Conservation (phyloP, 2,329 filamentous ascomycete species). For the Phyllosticta citriasiana region DNA sequence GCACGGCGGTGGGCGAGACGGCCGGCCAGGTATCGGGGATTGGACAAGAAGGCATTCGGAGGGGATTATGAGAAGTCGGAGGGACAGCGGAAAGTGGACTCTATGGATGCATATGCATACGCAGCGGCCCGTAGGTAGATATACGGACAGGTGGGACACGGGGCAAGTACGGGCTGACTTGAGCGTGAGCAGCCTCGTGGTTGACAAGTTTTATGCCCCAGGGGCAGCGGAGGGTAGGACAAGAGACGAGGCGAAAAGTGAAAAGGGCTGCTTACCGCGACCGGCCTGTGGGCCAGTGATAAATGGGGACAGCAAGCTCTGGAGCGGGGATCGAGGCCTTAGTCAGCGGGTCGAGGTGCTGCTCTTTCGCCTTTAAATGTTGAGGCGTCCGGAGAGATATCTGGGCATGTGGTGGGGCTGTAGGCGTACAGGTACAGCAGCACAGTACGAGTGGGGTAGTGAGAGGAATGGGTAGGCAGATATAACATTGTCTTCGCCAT, state of each 20-base stretch:
- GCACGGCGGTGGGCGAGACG: background rate
- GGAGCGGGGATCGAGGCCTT: background rate
- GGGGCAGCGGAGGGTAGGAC: background rate
- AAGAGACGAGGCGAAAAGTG: slow-evolving; percentile 4
- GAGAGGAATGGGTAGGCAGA: background rate
- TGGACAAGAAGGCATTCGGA: background rate
- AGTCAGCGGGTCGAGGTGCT: background rate
- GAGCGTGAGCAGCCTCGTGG: slow-evolving; percentile 5
- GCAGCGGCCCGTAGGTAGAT: slow-evolving; percentile 3
- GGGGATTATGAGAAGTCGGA: background rate
- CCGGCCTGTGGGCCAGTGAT: slow-evolving; percentile 10
- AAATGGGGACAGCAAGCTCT: slow-evolving; percentile 4
- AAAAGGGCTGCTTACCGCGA: slow-evolving; percentile 8
- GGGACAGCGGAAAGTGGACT: background rate
- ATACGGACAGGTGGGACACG: background rate
- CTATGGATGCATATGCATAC: background rate
- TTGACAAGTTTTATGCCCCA: background rate
- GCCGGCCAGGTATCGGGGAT: background rate
- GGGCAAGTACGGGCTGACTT: slow-evolving; percentile 8
- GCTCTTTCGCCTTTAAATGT: background rate
- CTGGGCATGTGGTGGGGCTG: slow-evolving; percentile 1
- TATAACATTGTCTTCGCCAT: background rate
- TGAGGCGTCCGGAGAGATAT: background rate
- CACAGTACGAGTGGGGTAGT: background rate
- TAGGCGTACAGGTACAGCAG: slow-evolving; percentile 5